phyloP scores from a whole-genome alignment of 352 stramenopile species.

The Thalassiosira sp. region DNA sequence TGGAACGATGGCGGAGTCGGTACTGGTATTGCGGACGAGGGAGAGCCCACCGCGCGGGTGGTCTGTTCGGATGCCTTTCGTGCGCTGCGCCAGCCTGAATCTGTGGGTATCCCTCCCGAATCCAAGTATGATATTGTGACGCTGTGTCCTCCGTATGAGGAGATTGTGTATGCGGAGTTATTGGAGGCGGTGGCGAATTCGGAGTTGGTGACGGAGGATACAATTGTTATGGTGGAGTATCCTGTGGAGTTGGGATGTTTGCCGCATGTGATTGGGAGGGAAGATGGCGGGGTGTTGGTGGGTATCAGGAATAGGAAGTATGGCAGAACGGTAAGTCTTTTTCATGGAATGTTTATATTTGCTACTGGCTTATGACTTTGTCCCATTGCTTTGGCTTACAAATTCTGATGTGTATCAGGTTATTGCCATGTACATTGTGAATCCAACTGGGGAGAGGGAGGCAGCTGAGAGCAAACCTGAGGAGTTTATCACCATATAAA shows the following conservation, averaged over 20 bases:
- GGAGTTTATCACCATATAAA: slow-evolving; percentile 73
- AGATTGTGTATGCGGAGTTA: slow-evolving; percentile 87
- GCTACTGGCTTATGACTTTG: not conserved
- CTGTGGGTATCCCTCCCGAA: slow-evolving; percentile 69
- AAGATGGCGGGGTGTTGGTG: slow-evolving; percentile 77
- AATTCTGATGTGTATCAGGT: too few species aligned
- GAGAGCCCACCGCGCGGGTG: slow-evolving; percentile 51
- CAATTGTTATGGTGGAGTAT: slow-evolving; percentile 87
- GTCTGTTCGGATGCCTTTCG: slow-evolving; percentile 75
- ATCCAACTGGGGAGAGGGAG: slow-evolving; percentile 74
- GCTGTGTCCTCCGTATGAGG: slow-evolving; percentile 87
- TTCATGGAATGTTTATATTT: slow-evolving; percentile 41
- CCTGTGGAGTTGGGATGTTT: slow-evolving; percentile 86
- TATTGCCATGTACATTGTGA: slow-evolving; percentile 83
- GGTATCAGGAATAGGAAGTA: slow-evolving; percentile 87
- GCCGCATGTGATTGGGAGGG: slow-evolving; percentile 77
- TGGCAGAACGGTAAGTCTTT: slow-evolving; percentile 75
- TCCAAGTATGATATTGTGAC: slow-evolving; percentile 83
- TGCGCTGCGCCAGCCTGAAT: slow-evolving; percentile 63
- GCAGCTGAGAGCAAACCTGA: slow-evolving; percentile 73
- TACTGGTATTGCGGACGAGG: slow-evolving; percentile 39
- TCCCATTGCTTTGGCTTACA: not conserved
- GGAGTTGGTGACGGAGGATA: slow-evolving; percentile 82
- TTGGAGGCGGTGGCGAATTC: slow-evolving; percentile 79
- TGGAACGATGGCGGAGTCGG: slow-evolving; percentile 36